Conservation (phyloP, 2,329 filamentous ascomycete genomes). For the Hypoxylon sp. region DNA sequence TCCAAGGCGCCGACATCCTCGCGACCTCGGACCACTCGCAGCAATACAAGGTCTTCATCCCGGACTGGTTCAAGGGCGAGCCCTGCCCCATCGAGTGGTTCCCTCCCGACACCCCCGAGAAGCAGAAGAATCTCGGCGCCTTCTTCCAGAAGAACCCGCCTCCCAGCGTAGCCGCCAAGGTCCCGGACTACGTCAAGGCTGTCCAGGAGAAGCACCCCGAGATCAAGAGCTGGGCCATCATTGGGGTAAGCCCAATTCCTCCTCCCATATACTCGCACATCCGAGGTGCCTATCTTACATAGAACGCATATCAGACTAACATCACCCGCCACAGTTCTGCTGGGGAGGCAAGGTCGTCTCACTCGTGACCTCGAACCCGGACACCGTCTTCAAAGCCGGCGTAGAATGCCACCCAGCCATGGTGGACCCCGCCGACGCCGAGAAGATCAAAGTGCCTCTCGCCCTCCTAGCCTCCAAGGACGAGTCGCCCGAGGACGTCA, state of each 20-base stretch:
- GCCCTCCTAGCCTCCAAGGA: constrained; percentile 76
- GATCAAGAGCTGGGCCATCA: constrained; percentile 72
- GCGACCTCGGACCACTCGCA: constrained; percentile 68
- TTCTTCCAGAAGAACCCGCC: constrained; percentile 71
- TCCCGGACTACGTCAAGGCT: constrained; percentile 70
- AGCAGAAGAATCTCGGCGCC: constrained; percentile 69
- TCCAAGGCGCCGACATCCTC: constrained; percentile 79
- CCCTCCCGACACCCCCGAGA: constrained; percentile 75
- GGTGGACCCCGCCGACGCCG: constrained; percentile 74
- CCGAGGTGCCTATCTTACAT: constrained; percentile 25
- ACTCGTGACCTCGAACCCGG: constrained; percentile 64
- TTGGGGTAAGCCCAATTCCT: constrained; percentile 66
- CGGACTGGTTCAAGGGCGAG: constrained; percentile 89
- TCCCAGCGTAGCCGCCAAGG: constrained; percentile 62
- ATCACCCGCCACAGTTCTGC: constrained; percentile 65
- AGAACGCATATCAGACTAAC: constrained; percentile 7
- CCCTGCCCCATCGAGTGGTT: constrained; percentile 72
- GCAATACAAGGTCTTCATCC: constrained; percentile 89
- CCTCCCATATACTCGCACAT: constrained; percentile 9
- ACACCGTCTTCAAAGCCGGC: constrained; percentile 70
- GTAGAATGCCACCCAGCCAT: constrained; percentile 73
- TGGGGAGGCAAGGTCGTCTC: constrained; percentile 79
- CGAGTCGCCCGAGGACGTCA: constrained; percentile 69
- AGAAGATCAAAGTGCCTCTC: constrained; percentile 72
- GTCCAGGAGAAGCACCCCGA: constrained; percentile 66